phyloP scores from a whole-genome alignment of 1,139 yeast species.

The Debaryomyces sp. region DNA sequence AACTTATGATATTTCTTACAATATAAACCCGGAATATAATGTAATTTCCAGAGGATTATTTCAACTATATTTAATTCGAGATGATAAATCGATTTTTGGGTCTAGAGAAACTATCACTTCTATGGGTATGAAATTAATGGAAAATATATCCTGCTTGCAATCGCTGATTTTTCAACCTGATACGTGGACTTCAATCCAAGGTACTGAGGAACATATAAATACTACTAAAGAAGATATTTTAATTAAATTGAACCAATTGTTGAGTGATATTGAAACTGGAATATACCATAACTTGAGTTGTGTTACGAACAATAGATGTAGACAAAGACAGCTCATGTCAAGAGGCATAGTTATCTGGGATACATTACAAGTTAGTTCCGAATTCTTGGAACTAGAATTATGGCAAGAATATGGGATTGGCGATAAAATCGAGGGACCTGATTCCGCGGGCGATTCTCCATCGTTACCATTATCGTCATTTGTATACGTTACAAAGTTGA shows the following conservation, averaged over 20 bases:
- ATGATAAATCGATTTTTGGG: conserved; percentile 56
- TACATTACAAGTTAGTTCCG: conserved; percentile 71
- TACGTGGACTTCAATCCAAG: conserved; percentile 25
- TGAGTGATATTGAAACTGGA: conserved; percentile 46
- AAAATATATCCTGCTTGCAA: conserved; percentile 28
- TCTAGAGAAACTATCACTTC: conserved; percentile 18
- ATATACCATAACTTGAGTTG: conserved; percentile 59
- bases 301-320: conserved; percentile 72
- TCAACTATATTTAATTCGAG: conserved; percentile 62
- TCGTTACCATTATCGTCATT: conserved; percentile 66
- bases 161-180: conserved; percentile 25
- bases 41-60: conserved; percentile 63
- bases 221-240: conserved; percentile 14
- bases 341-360: conserved; percentile 70
- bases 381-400: conserved; percentile 50
- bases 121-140: conserved; percentile 24
- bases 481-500: conserved; percentile 65
- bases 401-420: conserved; percentile 34
- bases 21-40: conserved; percentile 35
- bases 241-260: conserved; percentile 16
- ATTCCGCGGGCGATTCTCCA: conserved; percentile 21
- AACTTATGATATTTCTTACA: conserved; percentile 31
- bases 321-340: conserved; percentile 74
- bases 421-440: conserved; percentile 24
- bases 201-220: conserved; percentile 12